A percentile compares a stretch with the other conserved stretches of the same genome.
These are phyloP conservation scores for Tylopilus rubrobrunneus DNA, from an alignment of 768 basidiomycete species.

Conservation along the genomic window DNA sequence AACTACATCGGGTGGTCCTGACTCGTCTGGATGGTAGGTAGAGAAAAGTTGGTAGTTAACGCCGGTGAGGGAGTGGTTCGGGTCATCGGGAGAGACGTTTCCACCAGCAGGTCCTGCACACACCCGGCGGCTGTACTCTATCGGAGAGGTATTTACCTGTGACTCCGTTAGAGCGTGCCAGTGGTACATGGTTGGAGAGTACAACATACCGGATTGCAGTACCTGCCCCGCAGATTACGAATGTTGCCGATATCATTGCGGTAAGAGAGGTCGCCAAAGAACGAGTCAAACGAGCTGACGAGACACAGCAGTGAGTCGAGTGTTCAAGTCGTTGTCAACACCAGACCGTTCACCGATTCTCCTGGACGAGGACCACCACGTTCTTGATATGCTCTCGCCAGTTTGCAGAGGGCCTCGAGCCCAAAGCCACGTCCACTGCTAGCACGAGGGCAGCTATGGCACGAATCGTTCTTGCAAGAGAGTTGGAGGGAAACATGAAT, in stretches of 20 bases:
- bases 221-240: constrained; percentile 16
- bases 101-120: constrained; percentile 15
- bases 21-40: constrained; percentile 20
- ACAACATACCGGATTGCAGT: constrained; percentile 22
- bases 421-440: background rate
- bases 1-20: background rate
- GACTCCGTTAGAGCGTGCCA: background rate
- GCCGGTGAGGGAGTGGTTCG: constrained; percentile 23
- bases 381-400: constrained; percentile 26
- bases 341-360: constrained; percentile 17
- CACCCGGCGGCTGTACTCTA: constrained; percentile 7
- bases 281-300: constrained; percentile 22
- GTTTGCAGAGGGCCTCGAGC: constrained; percentile 2
- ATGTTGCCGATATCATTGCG: constrained; percentile 22
- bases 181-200: background rate
- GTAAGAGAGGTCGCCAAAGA: constrained; percentile 27
- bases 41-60: constrained; percentile 24
- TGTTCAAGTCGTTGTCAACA: background rate
- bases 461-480: constrained; percentile 10
- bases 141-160: constrained; percentile 14
- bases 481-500: background rate
- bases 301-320: background rate
- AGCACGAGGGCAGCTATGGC: constrained; percentile 6
- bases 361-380: constrained; percentile 26
- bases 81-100: constrained; percentile 25